These are phyloP conservation scores for Vitis hybrid DNA, from an alignment of 177 flowering plant species.

Conservation along the genomic window DNA sequence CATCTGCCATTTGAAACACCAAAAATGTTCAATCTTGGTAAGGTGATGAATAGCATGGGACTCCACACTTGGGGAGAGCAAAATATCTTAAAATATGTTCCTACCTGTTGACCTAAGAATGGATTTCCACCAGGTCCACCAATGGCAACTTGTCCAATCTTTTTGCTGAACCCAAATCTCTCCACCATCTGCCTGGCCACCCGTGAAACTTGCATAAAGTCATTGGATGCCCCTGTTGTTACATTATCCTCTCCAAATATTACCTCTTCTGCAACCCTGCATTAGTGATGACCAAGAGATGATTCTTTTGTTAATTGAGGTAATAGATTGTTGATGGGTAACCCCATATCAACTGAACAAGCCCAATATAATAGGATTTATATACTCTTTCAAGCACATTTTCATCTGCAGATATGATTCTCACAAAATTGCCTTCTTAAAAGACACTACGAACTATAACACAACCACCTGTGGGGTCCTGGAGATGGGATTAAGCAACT, in stretches of 20 bases:
- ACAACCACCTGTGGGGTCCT: not conserved
- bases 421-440: too few species aligned
- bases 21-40: too few species aligned
- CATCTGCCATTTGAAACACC: slow-evolving; percentile 53
- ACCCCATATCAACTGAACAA: not conserved
- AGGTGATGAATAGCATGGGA: too few species aligned
- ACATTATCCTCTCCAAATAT: slow-evolving; percentile 88
- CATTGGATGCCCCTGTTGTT: slow-evolving; percentile 95
- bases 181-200: slow-evolving; percentile 99
- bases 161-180: slow-evolving; percentile 96
- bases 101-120: slow-evolving; percentile 92
- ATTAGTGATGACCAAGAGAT: not conserved
- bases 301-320: too few species aligned
- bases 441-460: too few species aligned
- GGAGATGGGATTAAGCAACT: slow-evolving; percentile 11
- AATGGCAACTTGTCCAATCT: slow-evolving; percentile 93
- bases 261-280: slow-evolving; percentile 95
- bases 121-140: slow-evolving; percentile 96
- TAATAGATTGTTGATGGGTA: too few species aligned
- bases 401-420: not conserved
- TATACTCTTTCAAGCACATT: not conserved
- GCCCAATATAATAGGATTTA: not conserved
- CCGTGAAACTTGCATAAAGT: slow-evolving; percentile 94
- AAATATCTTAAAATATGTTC: too few species aligned
- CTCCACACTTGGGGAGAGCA: too few species aligned